A percentile compares a stretch with the other conserved stretches of the same genome.
Evolutionary conservation across 768 basidiomycete species (phyloP).

Genomic region (Mycena venus): DNA sequence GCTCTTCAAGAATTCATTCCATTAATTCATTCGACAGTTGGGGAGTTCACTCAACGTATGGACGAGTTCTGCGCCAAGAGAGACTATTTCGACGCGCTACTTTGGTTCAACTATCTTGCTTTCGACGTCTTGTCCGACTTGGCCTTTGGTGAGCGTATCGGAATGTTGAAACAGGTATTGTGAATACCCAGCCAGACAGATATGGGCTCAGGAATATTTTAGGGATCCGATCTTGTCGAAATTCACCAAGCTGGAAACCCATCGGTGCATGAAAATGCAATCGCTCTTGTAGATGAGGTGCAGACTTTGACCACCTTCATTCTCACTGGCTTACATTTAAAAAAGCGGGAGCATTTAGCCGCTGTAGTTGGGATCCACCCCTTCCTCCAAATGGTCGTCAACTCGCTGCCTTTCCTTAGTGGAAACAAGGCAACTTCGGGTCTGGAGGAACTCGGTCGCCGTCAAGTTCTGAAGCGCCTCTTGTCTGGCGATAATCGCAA

Average conservation of each 20-base stretch:
- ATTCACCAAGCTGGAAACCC: conserved; percentile 35
- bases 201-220: background rate
- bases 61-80: conserved; percentile 36
- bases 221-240: conserved; percentile 44
- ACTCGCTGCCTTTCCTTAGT: conserved; percentile 39
- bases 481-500: conserved; percentile 32
- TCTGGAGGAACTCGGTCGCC: conserved; percentile 38
- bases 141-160: conserved; percentile 49
- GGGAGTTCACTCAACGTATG: conserved; percentile 34
- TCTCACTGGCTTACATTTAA: background rate
- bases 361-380: conserved; percentile 46
- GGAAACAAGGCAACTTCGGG: conserved; percentile 40
- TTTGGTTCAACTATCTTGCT: conserved; percentile 51
- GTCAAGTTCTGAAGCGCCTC: conserved; percentile 40
- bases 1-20: conserved; percentile 37
- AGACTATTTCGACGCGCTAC: conserved; percentile 39
- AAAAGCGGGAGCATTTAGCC: conserved; percentile 45
- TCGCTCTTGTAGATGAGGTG: conserved; percentile 46
- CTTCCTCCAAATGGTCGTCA: conserved; percentile 30
- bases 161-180: conserved; percentile 44
- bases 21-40: conserved; percentile 34
- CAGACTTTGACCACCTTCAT: background rate
- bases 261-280: conserved; percentile 37
- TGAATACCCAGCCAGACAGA: background rate
- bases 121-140: conserved; percentile 50